Percentiles rank a stretch among this genome's conserved stretches.
phyloP scores from a whole-genome alignment of 1,284 basidiomycete genomes.

The Chondrostereum purpureum region DNA sequence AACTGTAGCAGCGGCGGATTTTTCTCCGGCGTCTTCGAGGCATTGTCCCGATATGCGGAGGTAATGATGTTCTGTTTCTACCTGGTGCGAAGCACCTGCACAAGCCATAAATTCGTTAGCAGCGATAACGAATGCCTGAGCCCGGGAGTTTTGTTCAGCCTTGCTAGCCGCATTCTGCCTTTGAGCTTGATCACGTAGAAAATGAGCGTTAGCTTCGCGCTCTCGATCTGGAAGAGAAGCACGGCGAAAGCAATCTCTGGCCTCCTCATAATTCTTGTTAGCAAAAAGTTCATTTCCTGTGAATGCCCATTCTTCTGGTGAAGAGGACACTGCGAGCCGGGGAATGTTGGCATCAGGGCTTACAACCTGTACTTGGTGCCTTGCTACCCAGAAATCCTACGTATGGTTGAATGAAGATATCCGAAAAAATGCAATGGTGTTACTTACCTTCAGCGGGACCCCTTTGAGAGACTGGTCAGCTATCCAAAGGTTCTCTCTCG shows the following conservation, averaged over 20 bases:
- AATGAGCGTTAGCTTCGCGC: slow-evolving; percentile 34
- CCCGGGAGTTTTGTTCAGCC: slow-evolving; percentile 14
- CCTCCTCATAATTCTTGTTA: slow-evolving; percentile 48
- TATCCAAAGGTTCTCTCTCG: slow-evolving; percentile 63
- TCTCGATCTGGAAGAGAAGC: slow-evolving; percentile 39
- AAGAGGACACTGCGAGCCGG: slow-evolving; percentile 40
- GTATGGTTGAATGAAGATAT: no score
- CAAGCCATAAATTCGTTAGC: slow-evolving; percentile 43
- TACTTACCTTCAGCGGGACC: slow-evolving; percentile 50
- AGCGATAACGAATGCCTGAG: slow-evolving; percentile 35
- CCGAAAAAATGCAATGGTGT: no score
- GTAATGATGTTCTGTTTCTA: slow-evolving; percentile 30
- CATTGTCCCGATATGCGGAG: slow-evolving; percentile 46
- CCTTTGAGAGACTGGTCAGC: slow-evolving; percentile 51
- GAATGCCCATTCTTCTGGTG: slow-evolving; percentile 47
- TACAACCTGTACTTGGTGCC: slow-evolving; percentile 35
- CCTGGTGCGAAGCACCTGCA: slow-evolving; percentile 23
- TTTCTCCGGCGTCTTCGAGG: slow-evolving; percentile 35
- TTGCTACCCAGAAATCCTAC: slow-evolving; percentile 42
- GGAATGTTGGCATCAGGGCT: slow-evolving; percentile 39
- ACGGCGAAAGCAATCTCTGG: slow-evolving; percentile 55
- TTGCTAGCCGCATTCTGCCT: background rate
- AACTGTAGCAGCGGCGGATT: slow-evolving; percentile 37
- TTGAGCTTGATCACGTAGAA: slow-evolving; percentile 25
- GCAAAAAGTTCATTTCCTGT: slow-evolving; percentile 49